Evolutionary conservation across 192 early-diverging fungal species (phyloP), one percentile per base, ranked within the genome.

Genomic region (Backusella parvicylindrica): DNA sequence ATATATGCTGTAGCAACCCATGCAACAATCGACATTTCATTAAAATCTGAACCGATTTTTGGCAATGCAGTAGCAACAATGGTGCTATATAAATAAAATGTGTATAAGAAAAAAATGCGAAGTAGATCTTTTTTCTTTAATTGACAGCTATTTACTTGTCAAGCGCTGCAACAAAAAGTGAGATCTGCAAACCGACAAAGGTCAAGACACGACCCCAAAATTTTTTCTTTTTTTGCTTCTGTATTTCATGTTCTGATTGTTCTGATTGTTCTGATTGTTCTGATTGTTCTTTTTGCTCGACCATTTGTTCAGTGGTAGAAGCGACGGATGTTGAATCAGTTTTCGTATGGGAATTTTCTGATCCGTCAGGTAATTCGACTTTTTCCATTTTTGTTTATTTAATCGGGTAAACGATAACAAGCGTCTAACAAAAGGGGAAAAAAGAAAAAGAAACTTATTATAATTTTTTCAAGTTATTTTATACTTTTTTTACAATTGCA

Each of bases 1-100:
- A 95, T 83, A 68, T 93, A 95, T 28, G 86, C 80, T 11, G 84
- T 89, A 18, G 89, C 89, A 67, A 96, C 87, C 96, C 96, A 98
- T 7, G 90, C 77, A 72, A 92, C 88, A 43, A 81, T 78, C 30
- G 80, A 84, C 53, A 91, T 84, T 11, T 87, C 75, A 2, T 85
- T 74, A 40, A 97, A 92, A 30, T 94, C 89, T 18, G 82, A 74
- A 18, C 87, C 89, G 64, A 98, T 96, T 2, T 76, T 80, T n/a
- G 88, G 83, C 28, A 94, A 83, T 2, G 93, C 88, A 0, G 93
- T 93, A 1, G 92, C 84, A 18, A 98, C 87, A 68, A 98, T 95
- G 1, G 93, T 95, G 50, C 89, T 90, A 47, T 90, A 47, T n/a
- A 47, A n/a, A n/a, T 47, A 47, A 47, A 47, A 18, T 12, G n/a